Percentiles rank a stretch among this genome's conserved stretches.
phyloP scores from a whole-genome alignment of 2,329 filamentous ascomycete genomes.

The Rutstroemia sp. region DNA sequence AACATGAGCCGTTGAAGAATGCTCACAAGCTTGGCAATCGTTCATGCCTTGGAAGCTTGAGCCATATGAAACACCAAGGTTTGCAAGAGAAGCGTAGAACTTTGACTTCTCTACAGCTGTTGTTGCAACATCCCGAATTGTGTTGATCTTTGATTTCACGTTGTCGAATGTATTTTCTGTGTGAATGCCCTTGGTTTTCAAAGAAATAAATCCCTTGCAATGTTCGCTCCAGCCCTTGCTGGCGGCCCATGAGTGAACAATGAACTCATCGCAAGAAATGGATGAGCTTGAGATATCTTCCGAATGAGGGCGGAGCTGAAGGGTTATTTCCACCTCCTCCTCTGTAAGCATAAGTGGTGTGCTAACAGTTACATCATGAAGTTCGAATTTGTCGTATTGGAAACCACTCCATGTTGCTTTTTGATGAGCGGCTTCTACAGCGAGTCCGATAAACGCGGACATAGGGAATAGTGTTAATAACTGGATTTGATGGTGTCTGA shows the following conservation, averaged over 20 bases:
- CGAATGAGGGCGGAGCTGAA: slow-evolving; percentile 37
- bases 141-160: background rate
- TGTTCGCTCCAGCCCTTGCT: slow-evolving; percentile 36
- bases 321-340: slow-evolving; percentile 42
- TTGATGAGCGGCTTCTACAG: slow-evolving; percentile 25
- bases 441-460: slow-evolving; percentile 28
- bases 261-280: slow-evolving; percentile 7
- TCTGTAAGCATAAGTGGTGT: slow-evolving; percentile 8
- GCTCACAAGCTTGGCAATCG: slow-evolving; percentile 4
- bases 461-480: slow-evolving; percentile 28
- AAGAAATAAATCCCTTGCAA: slow-evolving; percentile 36
- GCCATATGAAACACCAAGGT: slow-evolving; percentile 41
- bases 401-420: slow-evolving; percentile 20
- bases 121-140: background rate
- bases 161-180: background rate
- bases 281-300: slow-evolving; percentile 30
- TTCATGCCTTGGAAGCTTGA: slow-evolving; percentile 33
- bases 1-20: background rate
- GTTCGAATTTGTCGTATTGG: slow-evolving; percentile 29
- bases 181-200: background rate
- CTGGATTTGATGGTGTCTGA: slow-evolving; percentile 41
- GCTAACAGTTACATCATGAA: slow-evolving; percentile 1
- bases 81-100: background rate
- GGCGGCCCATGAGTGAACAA: slow-evolving; percentile 1
- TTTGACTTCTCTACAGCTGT: slow-evolving; percentile 1